Percentiles rank a stretch among this genome's conserved stretches.
Evolutionary conservation across 2,329 filamentous ascomycete species (phyloP).

Genomic region (Talaromyces sp.): DNA sequence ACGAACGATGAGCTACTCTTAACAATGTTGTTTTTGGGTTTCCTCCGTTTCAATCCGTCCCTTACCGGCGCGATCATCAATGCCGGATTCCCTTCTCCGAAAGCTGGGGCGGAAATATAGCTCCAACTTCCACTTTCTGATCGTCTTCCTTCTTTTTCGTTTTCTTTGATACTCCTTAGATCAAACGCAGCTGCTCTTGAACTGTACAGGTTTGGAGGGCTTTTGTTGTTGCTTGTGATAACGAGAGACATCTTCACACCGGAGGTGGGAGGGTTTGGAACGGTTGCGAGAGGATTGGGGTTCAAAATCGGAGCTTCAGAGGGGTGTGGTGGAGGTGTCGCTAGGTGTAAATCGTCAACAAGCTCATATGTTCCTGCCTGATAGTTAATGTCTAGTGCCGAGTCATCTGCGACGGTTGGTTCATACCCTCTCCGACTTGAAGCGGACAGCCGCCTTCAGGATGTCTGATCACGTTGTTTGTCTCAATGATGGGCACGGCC

Average conservation of each 20-base stretch:
- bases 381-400: conserved; percentile 6
- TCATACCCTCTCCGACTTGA: conserved; percentile 82
- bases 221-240: conserved; percentile 62
- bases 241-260: conserved; percentile 83
- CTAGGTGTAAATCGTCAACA: conserved; percentile 85
- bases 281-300: conserved; percentile 86
- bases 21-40: conserved; percentile 96
- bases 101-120: conserved; percentile 57
- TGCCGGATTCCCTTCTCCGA: conserved; percentile 81
- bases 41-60: conserved; percentile 68
- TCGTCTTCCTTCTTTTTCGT: conserved; percentile 57
- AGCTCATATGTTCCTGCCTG: conserved; percentile 77
- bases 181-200: conserved; percentile 49
- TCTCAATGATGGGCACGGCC: conserved; percentile 78
- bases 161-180: conserved; percentile 56
- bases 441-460: conserved; percentile 85
- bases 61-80: conserved; percentile 65
- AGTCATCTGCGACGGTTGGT: background rate
- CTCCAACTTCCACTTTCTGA: conserved; percentile 58
- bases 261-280: conserved; percentile 73
- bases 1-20: conserved; percentile 99
- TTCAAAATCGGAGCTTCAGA: conserved; percentile 85
- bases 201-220: conserved; percentile 47
- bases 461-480: conserved; percentile 81
- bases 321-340: conserved; percentile 91